Evolutionary conservation across 2,329 filamentous ascomycete genomes (phyloP), one percentile per base, ranked within the genome.

Genomic region (Xylariaceae sp.): DNA sequence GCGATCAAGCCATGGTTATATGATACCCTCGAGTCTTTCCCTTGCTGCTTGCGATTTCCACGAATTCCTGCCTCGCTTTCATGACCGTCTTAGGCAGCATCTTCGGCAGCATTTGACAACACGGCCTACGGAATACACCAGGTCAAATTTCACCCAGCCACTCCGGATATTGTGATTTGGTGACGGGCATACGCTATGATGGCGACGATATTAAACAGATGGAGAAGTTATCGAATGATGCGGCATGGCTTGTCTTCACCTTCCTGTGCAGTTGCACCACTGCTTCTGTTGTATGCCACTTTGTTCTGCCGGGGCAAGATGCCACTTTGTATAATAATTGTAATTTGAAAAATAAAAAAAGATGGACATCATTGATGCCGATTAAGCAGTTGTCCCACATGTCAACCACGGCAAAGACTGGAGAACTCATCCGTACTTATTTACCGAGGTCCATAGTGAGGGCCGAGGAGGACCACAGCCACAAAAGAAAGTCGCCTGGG

Each of bases 1-100:
- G 65, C 47, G 65, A 61, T 13, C 65, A 67, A 56, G 65, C 62
- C 45, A 66, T 67, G 64, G 62, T 69, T 62, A 68, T 71, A 69
- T 72, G 55, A 67, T 45, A 57, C 55, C 17, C n/a, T 34, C 10
- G 8, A 35, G 15, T 5, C 35, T 1, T 18, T 17, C 18, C 49
- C 8, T 30, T 35, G 8, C 9, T 2, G 5, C 48, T 50, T 51
- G 48, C 47, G 55, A 37, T 15, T 56, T 30, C 23, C 23, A 30
- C n/a, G 4, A 35, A 23, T 10, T 13, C 44, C 15, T 7, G 13
- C 18, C 15, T 41, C 35, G 30, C 15, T 35, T 15, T 34, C 10
- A 4, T 13, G 10, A 13, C 7, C n/a, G 39, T 51, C 52, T 23
- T 47, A 23, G 41, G 13, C 41, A n/a, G 4, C 41, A n/a, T n/a